These are phyloP conservation scores for Neofusicoccum umdonicola DNA, from an alignment of 2,329 filamentous ascomycete species.

Conservation along the genomic window DNA sequence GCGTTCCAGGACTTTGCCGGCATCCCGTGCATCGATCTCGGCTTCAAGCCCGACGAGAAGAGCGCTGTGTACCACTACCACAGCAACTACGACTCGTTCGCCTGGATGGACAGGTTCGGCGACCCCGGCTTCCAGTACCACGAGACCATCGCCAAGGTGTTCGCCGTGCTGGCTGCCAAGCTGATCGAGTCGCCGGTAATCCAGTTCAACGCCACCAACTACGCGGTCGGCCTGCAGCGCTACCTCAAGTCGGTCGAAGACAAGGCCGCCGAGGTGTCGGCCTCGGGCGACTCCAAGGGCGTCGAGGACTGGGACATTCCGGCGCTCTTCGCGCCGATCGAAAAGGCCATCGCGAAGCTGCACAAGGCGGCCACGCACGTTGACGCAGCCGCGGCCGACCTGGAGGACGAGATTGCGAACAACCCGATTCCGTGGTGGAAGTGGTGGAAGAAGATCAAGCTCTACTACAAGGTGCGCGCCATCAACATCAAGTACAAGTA, in stretches of 20 bases:
- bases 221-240: slow-evolving; percentile 39
- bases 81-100: slow-evolving; percentile 78
- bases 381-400: slow-evolving; percentile 49
- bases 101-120: slow-evolving; percentile 79
- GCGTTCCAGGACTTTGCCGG: slow-evolving; percentile 55
- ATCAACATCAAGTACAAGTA: slow-evolving; percentile 81
- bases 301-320: slow-evolving; percentile 21
- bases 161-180: slow-evolving; percentile 45
- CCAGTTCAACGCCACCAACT: slow-evolving; percentile 48
- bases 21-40: slow-evolving; percentile 49
- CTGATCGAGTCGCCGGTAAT: slow-evolving; percentile 49
- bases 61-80: slow-evolving; percentile 71
- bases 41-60: slow-evolving; percentile 39
- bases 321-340: slow-evolving; percentile 46
- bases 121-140: slow-evolving; percentile 64
- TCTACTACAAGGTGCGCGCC: slow-evolving; percentile 61
- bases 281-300: slow-evolving; percentile 16
- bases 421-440: slow-evolving; percentile 74
- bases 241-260: slow-evolving; percentile 45
- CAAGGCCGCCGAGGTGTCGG: slow-evolving; percentile 23
- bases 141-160: slow-evolving; percentile 47
- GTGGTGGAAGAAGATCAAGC: slow-evolving; percentile 64
- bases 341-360: slow-evolving; percentile 50
- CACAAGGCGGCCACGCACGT: slow-evolving; percentile 49
- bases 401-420: slow-evolving; percentile 47